Evolutionary conservation across 2,329 filamentous ascomycete species (phyloP), one percentile per base, ranked within the genome.

Genomic region (Aspergillus tamarii): DNA sequence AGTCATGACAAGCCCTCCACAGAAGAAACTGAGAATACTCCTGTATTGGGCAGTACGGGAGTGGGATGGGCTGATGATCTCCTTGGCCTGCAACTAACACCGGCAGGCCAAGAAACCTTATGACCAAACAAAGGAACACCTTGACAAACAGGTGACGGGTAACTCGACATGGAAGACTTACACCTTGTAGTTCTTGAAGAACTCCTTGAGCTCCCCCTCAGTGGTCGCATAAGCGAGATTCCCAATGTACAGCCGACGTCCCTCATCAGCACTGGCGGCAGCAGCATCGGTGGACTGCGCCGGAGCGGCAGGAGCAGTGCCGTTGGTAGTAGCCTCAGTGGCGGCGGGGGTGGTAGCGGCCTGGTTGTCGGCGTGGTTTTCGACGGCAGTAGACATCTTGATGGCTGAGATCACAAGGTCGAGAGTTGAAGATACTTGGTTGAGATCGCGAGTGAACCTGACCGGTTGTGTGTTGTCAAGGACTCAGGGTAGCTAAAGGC

Each of bases 171-270:
- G 57, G 4, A 16, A 19, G 48, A 92, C 94, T 88, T 88, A 99
- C 95, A 99, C 93, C 87, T 95, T 91, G 88, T 97, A 98, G 84
- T 90, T 92, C 88, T 95, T 94, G 91, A 99, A 99, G 89, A 99
- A 99, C 77, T 95, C 92, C 88, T 96, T 97, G 88, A 99, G 93
- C 90, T 97, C 93, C 91, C 92, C 95, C 92, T 98, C 95, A 83
- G 93, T 97, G 90, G 95, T 98, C 90, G 94, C 94, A 84, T 99
- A 99, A 78, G 95, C 95, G 89, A 99, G 92, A 88, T 99, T 99
- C 87, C 95, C 95, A 87, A 99, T 98, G 87, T 99, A 99, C 78
- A 99, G 91, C 86, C 95, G 93, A 87, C 95, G 93, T 83, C 95
- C 94, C 88, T 99, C 95, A 83, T 94, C 94, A 83, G 95, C 95